Percentiles rank a stretch among this genome's conserved stretches.
Conservation (phyloP, 768 basidiomycete species). For the Pleurotus tuber-regium region DNA sequence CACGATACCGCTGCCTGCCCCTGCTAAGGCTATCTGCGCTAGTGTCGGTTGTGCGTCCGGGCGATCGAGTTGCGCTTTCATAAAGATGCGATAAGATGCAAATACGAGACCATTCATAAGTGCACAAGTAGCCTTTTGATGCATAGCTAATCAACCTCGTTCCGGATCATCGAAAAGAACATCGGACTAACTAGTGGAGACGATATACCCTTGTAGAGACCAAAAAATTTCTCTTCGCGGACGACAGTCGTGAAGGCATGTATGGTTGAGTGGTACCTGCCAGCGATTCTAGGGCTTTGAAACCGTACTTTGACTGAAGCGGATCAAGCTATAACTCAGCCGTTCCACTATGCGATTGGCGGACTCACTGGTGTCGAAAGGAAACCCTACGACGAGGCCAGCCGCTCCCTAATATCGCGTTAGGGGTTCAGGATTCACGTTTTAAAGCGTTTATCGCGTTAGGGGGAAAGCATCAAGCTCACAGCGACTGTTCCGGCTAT, state of each 20-base stretch:
- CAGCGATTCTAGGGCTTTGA: slow-evolving; percentile 59
- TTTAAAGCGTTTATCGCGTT: not conserved
- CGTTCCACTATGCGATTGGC: no score
- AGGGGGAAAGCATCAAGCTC: not conserved
- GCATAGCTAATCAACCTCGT: not conserved
- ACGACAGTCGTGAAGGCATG: slow-evolving; percentile 67
- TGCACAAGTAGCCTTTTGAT: slow-evolving; percentile 58
- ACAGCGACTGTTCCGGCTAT: slow-evolving; percentile 69
- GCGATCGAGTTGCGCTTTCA: slow-evolving; percentile 59
- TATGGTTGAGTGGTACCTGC: slow-evolving; percentile 60
- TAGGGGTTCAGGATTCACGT: slow-evolving; percentile 1
- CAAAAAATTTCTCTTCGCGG: slow-evolving; percentile 63
- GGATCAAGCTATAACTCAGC: not conserved
- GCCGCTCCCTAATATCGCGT: slow-evolving; percentile 50
- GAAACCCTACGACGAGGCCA: slow-evolving; percentile 69
- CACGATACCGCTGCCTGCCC: slow-evolving; percentile 75
- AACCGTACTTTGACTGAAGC: slow-evolving; percentile 77
- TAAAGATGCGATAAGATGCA: slow-evolving; percentile 77
- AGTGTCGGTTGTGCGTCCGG: slow-evolving; percentile 56
- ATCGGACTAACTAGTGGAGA: slow-evolving; percentile 68
- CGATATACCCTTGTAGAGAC: slow-evolving; percentile 73
- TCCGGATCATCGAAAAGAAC: not conserved
- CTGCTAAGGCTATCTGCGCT: slow-evolving; percentile 72
- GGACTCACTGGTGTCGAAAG: slow-evolving; percentile 65
- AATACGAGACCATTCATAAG: slow-evolving; percentile 87